Evolutionary conservation across 2,329 filamentous ascomycete species (phyloP).

Genomic region (Neospermospora avenae): DNA sequence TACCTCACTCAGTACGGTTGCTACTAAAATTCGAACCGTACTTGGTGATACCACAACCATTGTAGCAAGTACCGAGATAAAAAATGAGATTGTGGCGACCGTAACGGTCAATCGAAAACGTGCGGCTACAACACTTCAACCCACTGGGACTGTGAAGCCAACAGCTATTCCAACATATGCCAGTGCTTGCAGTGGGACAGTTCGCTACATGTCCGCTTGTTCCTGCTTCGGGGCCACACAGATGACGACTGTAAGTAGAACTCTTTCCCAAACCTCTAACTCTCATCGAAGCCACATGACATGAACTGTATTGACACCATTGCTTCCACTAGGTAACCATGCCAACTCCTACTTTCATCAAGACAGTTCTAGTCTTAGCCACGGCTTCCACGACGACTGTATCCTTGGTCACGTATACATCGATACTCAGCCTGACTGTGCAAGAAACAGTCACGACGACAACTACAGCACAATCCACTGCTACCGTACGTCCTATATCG

Average conservation of each 20-base stretch:
- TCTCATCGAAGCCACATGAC: not conserved
- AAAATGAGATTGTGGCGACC: not conserved
- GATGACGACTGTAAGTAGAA: not conserved
- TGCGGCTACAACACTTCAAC: not conserved
- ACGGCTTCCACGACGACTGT: not conserved
- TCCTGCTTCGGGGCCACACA: not conserved
- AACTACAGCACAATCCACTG: not conserved
- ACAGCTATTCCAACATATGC: not conserved
- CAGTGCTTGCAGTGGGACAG: not conserved
- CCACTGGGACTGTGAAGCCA: not conserved
- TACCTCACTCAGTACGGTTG: not conserved
- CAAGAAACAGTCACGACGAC: not conserved
- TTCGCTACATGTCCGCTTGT: not conserved
- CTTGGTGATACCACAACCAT: not conserved
- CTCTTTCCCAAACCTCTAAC: not conserved
- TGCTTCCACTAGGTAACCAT: not conserved
- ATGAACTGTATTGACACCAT: not conserved
- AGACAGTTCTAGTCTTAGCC: not conserved
- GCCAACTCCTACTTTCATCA: not conserved
- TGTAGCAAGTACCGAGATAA: not conserved
- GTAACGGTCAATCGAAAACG: not conserved
- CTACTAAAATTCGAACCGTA: not conserved
- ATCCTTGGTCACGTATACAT: not conserved
- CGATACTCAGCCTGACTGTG: not conserved
- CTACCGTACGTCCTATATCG: not conserved